A percentile compares a stretch with the other conserved stretches of the same genome.
phyloP scores from a whole-genome alignment of 768 basidiomycete genomes.

The Scleroderma citrinum region DNA sequence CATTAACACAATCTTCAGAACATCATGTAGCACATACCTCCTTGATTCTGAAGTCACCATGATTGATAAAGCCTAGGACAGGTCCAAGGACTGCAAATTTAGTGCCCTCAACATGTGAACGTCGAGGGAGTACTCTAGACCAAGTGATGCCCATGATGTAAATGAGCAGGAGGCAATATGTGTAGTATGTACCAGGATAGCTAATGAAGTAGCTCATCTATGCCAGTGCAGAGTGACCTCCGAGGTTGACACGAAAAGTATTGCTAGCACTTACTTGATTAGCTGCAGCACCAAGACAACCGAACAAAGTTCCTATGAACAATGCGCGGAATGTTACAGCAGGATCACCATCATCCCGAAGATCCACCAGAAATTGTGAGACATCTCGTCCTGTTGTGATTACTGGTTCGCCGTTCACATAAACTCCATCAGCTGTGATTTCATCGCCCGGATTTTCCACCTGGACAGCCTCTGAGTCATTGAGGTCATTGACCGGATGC shows the following conservation, averaged over 20 bases:
- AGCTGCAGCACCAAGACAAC: background rate
- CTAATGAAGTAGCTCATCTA: conserved; percentile 55
- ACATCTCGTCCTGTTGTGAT: background rate
- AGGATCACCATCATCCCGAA: background rate
- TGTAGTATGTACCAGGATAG: conserved; percentile 45
- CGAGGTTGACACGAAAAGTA: no score
- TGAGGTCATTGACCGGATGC: no score
- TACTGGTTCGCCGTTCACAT: background rate
- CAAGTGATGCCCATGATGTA: conserved; percentile 48
- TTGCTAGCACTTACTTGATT: no score
- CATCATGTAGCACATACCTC: conserved; percentile 35
- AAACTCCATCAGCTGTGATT: no score
- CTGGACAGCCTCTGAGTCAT: no score
- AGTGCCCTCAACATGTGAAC: conserved; percentile 39
- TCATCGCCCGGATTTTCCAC: no score
- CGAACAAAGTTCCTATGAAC: background rate
- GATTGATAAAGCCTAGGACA: conserved; percentile 46
- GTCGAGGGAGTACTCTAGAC: conserved; percentile 41
- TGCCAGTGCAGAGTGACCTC: background rate
- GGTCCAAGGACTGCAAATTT: conserved; percentile 37
- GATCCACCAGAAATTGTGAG: background rate
- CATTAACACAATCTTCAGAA: no score
- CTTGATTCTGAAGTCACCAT: conserved; percentile 49
- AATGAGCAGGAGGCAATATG: conserved; percentile 50
- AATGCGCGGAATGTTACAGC: background rate